Base-by-base conservation (phyloP, 495 filamentous ascomycete species). In the Podospora comata region DNA sequence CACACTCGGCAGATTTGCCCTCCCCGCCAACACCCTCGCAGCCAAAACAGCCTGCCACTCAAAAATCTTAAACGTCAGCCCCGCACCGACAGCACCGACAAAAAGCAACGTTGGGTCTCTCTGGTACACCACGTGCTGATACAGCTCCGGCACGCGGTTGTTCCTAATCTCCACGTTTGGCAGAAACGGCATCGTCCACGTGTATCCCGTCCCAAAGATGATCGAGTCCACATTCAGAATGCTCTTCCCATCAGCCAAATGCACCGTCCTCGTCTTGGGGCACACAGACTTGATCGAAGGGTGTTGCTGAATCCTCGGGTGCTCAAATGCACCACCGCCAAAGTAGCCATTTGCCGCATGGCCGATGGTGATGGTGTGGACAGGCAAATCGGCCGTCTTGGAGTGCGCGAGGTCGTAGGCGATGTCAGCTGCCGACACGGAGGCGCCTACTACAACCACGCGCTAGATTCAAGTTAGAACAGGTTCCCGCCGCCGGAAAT, bases 371-470 rank as follows among this genome's bases (percentile, higher is more conserved):
- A 76, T 71, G 39, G 72, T 66, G 34, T 81, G 73, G 6, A 81
- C 72, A 1, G 77, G 76, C 0, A 65, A 69, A n/a, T 73, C 55
- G 13, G 72, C 76, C 6, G 74, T 74, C 5, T 70, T 73, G 34
- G 70, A 72, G 39, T 70, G 53, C 1, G 71, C 68, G 60, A 94
- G 90, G 68, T 94, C 91, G n/a, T 83, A 80, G 26, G 87, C 87
- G 67, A 94, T 91, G 74, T 94, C 91, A 44, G 89, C 76, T 27
- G 88, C 91, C 1, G 91, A 93, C 16, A 90, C 88, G 4, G 86
- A 86, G 68, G 85, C 88, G 48, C 91, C 91, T 0, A 94, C 86
- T 0, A 93, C 83, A 18, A 94, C 78, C 4, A 91, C 87, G 20
- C 71, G 71, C 75, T 77, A 54, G 5, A 48, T 11, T 18, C n/a